phyloP scores from a whole-genome alignment of 2,329 filamentous ascomycete species.

The Harringtonia aguacate region DNA sequence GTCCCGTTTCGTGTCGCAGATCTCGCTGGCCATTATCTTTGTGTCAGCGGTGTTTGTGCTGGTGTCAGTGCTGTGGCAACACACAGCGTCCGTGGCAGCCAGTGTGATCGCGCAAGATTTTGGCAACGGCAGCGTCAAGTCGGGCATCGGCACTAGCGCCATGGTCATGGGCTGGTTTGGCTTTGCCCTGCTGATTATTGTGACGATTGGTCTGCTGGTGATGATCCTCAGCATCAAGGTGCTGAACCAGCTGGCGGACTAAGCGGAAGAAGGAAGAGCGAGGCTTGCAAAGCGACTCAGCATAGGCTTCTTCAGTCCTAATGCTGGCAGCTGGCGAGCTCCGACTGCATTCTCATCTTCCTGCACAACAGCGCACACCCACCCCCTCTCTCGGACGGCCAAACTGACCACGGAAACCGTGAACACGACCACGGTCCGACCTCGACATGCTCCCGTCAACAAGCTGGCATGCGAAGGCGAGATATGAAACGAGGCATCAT shows the following conservation, averaged over 20 bases:
- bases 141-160: constrained; percentile 82
- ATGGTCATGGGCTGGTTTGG: constrained; percentile 99
- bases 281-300: not conserved
- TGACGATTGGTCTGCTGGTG: constrained; percentile 86
- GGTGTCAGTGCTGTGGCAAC: constrained; percentile 78
- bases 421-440: too few species aligned
- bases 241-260: constrained; percentile 49
- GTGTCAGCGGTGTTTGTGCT: constrained; percentile 59
- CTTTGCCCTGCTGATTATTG: constrained; percentile 84
- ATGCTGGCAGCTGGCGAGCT: too few species aligned
- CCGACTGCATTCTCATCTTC: too few species aligned
- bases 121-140: constrained; percentile 77
- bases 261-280: not conserved
- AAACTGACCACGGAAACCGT: too few species aligned
- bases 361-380: too few species aligned
- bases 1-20: constrained; percentile 81
- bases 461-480: too few species aligned
- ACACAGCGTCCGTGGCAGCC: constrained; percentile 92
- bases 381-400: too few species aligned
- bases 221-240: constrained; percentile 94
- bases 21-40: constrained; percentile 87
- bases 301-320: too few species aligned
- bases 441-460: too few species aligned
- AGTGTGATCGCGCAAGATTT: constrained; percentile 89
- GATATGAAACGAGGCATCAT: too few species aligned